Percentiles rank a stretch among this genome's conserved stretches.
Evolutionary conservation across 371 early-diverging fungal genomes (phyloP).

Genomic region (Lichtheimia ramosa): DNA sequence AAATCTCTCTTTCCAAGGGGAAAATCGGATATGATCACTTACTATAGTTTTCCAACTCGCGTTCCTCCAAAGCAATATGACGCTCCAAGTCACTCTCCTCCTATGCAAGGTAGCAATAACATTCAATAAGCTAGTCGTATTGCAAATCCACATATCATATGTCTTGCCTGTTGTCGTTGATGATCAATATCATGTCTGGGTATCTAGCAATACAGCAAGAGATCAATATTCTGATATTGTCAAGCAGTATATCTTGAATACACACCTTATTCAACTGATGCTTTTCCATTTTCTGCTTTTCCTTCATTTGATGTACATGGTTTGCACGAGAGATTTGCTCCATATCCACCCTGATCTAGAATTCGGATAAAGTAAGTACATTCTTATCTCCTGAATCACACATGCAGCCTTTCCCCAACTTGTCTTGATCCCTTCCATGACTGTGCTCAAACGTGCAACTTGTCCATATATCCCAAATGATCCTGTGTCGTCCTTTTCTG

Average conservation of each 20-base stretch:
- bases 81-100: neutral
- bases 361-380: neutral
- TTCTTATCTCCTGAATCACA: neutral
- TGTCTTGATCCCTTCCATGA: too few species aligned
- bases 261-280: neutral
- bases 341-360: conserved; percentile 1
- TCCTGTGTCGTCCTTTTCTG: neutral
- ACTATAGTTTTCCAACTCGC: neutral
- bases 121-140: too few species aligned
- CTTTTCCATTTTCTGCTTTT: neutral
- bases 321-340: neutral
- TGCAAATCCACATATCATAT: neutral
- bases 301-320: neutral
- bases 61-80: neutral
- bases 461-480: too few species aligned
- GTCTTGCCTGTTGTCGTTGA: neutral
- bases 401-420: too few species aligned
- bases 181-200: neutral
- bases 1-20: neutral
- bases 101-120: neutral
- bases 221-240: too few species aligned
- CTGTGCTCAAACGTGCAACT: too few species aligned
- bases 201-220: neutral
- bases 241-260: neutral
- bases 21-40: neutral